These are phyloP conservation scores for Penicillium rolfsii DNA, from an alignment of 2,329 filamentous ascomycete genomes.

Conservation along the genomic window DNA sequence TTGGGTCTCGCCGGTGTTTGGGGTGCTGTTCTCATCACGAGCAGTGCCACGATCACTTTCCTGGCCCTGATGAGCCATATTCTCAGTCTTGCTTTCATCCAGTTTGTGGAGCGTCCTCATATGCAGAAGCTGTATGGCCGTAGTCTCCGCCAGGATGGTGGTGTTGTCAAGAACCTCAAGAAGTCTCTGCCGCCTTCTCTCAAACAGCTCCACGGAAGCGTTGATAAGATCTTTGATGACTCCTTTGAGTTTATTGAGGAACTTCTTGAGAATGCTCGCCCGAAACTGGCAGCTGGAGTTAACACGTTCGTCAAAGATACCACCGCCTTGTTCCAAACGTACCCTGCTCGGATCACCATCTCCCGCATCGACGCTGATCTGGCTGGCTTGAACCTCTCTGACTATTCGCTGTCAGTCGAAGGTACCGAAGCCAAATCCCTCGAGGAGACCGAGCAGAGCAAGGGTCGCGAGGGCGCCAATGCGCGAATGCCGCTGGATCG, in stretches of 20 bases:
- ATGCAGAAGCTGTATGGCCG: slow-evolving; percentile 97
- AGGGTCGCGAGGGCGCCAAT: slow-evolving; percentile 72
- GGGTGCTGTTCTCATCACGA: slow-evolving; percentile 92
- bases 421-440: slow-evolving; percentile 62
- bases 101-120: slow-evolving; percentile 91
- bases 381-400: slow-evolving; percentile 74
- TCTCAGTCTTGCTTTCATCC: slow-evolving; percentile 82
- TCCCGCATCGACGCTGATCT: slow-evolving; percentile 78
- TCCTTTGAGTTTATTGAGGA: slow-evolving; percentile 90
- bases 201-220: slow-evolving; percentile 78
- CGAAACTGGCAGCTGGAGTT: slow-evolving; percentile 83
- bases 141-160: slow-evolving; percentile 81
- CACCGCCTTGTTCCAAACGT: slow-evolving; percentile 82
- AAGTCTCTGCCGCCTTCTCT: slow-evolving; percentile 82
- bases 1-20: slow-evolving; percentile 93
- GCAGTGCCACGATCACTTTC: slow-evolving; percentile 82
- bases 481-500: slow-evolving; percentile 68
- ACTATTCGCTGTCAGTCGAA: slow-evolving; percentile 77
- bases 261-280: slow-evolving; percentile 79
- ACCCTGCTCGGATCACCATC: slow-evolving; percentile 82
- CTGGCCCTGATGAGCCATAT: slow-evolving; percentile 85
- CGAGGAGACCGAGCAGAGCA: slow-evolving; percentile 62
- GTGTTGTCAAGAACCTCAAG: slow-evolving; percentile 87
- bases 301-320: slow-evolving; percentile 87
- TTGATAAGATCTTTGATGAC: slow-evolving; percentile 83